Evolutionary conservation across 352 stramenopile species (phyloP).

Genomic region (Thalassiosira exigua): DNA sequence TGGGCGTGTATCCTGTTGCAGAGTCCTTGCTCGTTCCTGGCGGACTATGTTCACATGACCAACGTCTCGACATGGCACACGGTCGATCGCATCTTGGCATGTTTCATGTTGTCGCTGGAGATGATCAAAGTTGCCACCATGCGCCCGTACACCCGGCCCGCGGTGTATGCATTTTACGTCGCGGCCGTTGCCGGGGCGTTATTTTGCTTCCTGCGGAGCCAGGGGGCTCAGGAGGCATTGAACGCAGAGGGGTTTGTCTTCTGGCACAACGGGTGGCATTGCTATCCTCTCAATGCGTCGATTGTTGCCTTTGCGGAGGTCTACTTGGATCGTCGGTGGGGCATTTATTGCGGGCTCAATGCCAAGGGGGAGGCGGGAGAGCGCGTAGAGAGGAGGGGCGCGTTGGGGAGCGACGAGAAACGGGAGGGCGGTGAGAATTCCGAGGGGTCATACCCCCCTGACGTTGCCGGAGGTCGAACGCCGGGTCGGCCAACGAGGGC

Average conservation of each 20-base stretch:
- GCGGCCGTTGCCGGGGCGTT: constrained; percentile 22
- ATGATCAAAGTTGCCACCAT: constrained; percentile 45
- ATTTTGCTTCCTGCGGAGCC: constrained; percentile 49
- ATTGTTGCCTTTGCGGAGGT: constrained; percentile 37
- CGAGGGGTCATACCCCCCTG: too few relatives aligned
- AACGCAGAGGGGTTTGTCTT: constrained; percentile 59
- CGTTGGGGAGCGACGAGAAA: background rate
- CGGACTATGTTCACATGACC: constrained; percentile 66
- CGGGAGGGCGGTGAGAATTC: too few relatives aligned
- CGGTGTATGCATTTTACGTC: constrained; percentile 36
- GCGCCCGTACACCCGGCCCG: constrained; percentile 38
- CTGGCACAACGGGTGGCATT: constrained; percentile 66
- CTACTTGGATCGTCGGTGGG: constrained; percentile 21
- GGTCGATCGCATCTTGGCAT: constrained; percentile 54
- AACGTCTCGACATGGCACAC: constrained; percentile 48
- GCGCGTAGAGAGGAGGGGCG: background rate
- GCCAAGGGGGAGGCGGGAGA: background rate
- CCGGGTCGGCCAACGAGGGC: too few relatives aligned
- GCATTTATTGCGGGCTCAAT: constrained; percentile 33
- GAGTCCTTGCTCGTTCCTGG: constrained; percentile 57
- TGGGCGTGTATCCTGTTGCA: constrained; percentile 55
- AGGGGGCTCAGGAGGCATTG: constrained; percentile 34
- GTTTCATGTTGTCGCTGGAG: constrained; percentile 39
- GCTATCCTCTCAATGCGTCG: constrained; percentile 44
- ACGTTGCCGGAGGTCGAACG: too few relatives aligned